Percentiles rank a stretch among this genome's conserved stretches.
These are phyloP conservation scores for Odontarrhena argentea DNA, from an alignment of 345 rosid species.

Conservation along the genomic window DNA sequence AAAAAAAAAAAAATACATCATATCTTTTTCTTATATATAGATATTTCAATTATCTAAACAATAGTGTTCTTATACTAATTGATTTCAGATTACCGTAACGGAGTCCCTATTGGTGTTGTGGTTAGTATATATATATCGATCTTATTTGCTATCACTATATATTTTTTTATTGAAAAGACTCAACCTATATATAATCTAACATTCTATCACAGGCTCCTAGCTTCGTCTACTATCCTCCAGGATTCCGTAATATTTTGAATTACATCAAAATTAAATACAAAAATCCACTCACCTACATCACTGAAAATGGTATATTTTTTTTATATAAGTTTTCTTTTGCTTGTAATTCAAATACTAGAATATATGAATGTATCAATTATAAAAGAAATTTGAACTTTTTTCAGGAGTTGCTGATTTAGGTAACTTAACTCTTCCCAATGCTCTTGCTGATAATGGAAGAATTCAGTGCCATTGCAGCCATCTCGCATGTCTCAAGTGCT, in stretches of 20 bases:
- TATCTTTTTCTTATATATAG: background rate
- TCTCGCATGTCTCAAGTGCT: slow-evolving; percentile 36
- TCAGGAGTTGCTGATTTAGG: slow-evolving; percentile 35
- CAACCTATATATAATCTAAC: background rate
- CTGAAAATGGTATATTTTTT: slow-evolving; percentile 12
- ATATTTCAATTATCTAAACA: too few relatives aligned
- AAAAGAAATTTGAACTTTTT: background rate
- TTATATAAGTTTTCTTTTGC: background rate
- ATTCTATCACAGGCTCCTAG: background rate
- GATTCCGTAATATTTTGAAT: background rate
- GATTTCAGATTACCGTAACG: slow-evolving; percentile 15
- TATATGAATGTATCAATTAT: too few relatives aligned
- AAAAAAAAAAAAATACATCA: background rate
- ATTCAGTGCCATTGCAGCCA: slow-evolving; percentile 36
- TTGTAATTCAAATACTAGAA: background rate
- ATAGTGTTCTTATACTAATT: background rate
- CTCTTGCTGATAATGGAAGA: slow-evolving; percentile 33
- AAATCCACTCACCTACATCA: slow-evolving; percentile 5
- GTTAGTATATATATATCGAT: background rate
- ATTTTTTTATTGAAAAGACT: background rate
- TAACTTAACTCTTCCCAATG: slow-evolving; percentile 10
- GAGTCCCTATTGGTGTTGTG: slow-evolving; percentile 32
- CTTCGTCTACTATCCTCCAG: background rate
- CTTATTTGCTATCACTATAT: background rate
- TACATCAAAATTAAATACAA: background rate